Evolutionary conservation across 371 early-diverging fungal species (phyloP), one percentile per base, ranked within the genome.

Genomic region (Mucor mucedo): DNA sequence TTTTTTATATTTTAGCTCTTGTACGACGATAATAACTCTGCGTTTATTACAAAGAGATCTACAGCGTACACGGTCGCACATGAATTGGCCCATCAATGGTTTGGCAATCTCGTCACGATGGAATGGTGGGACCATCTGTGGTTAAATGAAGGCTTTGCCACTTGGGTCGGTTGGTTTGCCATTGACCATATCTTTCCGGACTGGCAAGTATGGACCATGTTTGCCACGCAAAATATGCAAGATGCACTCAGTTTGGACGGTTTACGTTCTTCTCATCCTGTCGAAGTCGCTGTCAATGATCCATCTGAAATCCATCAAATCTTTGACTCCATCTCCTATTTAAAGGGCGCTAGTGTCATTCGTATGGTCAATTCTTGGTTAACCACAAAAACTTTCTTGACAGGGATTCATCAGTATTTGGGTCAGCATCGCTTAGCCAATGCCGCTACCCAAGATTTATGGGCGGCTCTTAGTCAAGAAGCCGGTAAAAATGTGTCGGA

Each of bases 111-210:
- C 53, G 97, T 95, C 2, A 72, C 69, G 1, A 65, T 72, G 72
- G 75, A 80, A 64, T 94, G 93, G 95, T 97, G 96, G 98, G 83
- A 84, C 61, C 92, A 96, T 64, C 84, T 98, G 40, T 98, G 97
- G 96, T 86, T 98, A 41, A 97, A 97, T 79, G 99, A 98, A 79
- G 98, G 98, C 16, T 98, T 97, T 80, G 99, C 97, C 11, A 96
- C 97, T 1, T 95, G 93, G 84, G 91, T 95, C 13, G 95, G 94
- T 13, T 86, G 86, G 72, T 79, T 93, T 64, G 94, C 93, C 28
- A 85, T 90, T 32, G 90, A 93, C 64, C 77, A 90, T 55, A 63
- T 95, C 32, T 91, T 88, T 72, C 93, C 93, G 5, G 87, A 77
- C 52, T 93, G 93, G 92, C 79, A 90, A 52, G 72, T 90, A 30